Evolutionary conservation across 2,329 filamentous ascomycete species (phyloP).

Genomic region (Pestalotiopsis sp.): DNA sequence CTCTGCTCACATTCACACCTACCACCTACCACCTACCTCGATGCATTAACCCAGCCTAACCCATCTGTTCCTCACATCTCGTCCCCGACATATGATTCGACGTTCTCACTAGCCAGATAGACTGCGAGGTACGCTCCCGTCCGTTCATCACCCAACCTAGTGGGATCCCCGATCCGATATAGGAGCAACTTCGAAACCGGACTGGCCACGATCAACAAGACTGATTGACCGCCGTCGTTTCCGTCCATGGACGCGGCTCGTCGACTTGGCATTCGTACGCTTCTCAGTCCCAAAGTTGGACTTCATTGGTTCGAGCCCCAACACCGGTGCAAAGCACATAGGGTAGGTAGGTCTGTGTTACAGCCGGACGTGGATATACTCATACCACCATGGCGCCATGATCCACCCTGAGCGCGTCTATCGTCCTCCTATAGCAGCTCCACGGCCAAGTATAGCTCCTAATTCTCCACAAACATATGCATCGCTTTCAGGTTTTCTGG

Average conservation of each 20-base stretch:
- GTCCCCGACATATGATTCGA: no score
- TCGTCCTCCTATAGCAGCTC: background rate
- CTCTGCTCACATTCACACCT: no score
- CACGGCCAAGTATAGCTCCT: background rate
- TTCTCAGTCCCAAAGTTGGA: no score
- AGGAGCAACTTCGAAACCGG: background rate
- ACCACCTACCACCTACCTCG: no score
- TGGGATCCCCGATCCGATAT: background rate
- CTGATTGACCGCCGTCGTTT: no score
- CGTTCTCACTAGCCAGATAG: no score
- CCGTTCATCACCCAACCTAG: background rate
- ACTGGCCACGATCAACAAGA: background rate
- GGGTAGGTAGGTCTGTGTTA: background rate
- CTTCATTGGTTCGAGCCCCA: background rate
- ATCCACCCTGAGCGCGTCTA: background rate
- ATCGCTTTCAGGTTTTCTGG: background rate
- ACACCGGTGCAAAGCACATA: background rate
- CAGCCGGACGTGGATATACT: background rate
- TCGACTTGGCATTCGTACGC: no score
- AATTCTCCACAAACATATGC: background rate
- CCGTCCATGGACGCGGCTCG: no score
- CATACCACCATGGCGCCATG: background rate
- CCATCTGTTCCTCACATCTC: no score
- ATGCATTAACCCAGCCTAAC: no score
- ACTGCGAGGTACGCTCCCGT: no score